Evolutionary conservation across 2,329 filamentous ascomycete species (phyloP), one percentile per base, ranked within the genome.

Genomic region (Arachnomyces sp.): DNA sequence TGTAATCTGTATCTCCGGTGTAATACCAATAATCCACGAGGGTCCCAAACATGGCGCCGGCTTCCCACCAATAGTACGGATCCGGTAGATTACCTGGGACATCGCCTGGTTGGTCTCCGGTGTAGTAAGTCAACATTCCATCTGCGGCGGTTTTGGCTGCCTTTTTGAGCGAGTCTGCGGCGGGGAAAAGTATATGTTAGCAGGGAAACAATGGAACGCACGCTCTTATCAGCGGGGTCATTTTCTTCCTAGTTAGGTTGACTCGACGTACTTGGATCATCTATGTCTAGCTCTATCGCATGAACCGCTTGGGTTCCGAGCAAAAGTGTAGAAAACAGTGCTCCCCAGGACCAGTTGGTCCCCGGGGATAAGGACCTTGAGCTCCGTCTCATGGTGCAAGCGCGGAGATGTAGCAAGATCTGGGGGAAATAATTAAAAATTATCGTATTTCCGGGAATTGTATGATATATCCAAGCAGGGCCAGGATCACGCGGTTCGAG

Each of bases 1-100:
- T 87, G 65, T 84, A 88, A 31, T 72, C 70, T 4, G 72, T 64
- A 56, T 89, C 83, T 11, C 78, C 79, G 0, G 84, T 88, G 55
- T 85, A 84, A 56, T 82, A 83, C 83, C 84, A 90, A 60, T 90
- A 90, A 52, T 90, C 82, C 40, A 90, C 69, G 48, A 90, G 66
- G 2, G 80, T 67, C 9, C 66, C 68, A 52, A 73, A 75, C 65
- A 88, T 75, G 40, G 81, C 81, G 36, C 82, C 82, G 5, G 69
- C 80, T 63, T 83, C 80, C 82, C 77, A 86, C 73, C 72, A 77
- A 45, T 55, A 61, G 45, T 60, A 62, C 2, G 59, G 57, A n/a
- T 45, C 44, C 2, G 57, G 59, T 4, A 63, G 46, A 28, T 56
- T 52, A 9, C 59, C 60, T 7, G 58, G 57, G 4, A 51, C 38